Conservation (phyloP, 2,329 filamentous ascomycete genomes). For the Gnomoniopsis sp. region DNA sequence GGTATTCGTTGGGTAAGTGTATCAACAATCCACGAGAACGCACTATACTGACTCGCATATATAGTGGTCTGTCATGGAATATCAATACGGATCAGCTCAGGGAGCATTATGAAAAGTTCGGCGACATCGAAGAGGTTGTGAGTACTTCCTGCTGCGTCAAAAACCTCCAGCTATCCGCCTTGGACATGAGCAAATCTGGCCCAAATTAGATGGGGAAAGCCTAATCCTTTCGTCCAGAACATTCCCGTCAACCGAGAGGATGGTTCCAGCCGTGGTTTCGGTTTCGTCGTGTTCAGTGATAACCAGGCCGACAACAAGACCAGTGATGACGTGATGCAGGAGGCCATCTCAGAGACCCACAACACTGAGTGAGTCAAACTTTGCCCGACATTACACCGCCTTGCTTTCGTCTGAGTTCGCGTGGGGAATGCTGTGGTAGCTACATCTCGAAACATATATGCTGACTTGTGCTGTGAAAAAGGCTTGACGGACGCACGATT, state of each 20-base stretch:
- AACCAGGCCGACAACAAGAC: neutral
- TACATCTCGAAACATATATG: neutral
- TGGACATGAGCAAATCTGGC: neutral
- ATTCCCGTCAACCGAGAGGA: neutral
- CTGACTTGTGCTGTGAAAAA: neutral
- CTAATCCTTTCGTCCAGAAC: neutral
- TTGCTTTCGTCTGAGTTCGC: neutral
- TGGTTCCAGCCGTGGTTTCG: slow-evolving; percentile 1
- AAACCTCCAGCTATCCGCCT: neutral
- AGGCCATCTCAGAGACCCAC: neutral
- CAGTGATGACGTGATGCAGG: neutral
- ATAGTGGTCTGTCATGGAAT: neutral
- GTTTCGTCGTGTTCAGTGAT: slow-evolving; percentile 4
- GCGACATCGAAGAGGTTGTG: neutral
- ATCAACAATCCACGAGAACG: neutral
- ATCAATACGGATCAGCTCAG: neutral
- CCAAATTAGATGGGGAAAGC: neutral
- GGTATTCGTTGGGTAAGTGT: slow-evolving; percentile 5
- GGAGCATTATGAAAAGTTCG: neutral
- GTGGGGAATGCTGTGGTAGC: neutral
- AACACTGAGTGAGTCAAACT: neutral
- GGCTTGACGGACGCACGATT: neutral
- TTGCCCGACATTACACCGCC: neutral
- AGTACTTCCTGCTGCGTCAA: neutral
- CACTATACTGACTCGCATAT: neutral